Percentiles rank a stretch among this genome's conserved stretches.
Evolutionary conservation across 1,284 basidiomycete species (phyloP).

Genomic region (Tylopilus orsonianus): DNA sequence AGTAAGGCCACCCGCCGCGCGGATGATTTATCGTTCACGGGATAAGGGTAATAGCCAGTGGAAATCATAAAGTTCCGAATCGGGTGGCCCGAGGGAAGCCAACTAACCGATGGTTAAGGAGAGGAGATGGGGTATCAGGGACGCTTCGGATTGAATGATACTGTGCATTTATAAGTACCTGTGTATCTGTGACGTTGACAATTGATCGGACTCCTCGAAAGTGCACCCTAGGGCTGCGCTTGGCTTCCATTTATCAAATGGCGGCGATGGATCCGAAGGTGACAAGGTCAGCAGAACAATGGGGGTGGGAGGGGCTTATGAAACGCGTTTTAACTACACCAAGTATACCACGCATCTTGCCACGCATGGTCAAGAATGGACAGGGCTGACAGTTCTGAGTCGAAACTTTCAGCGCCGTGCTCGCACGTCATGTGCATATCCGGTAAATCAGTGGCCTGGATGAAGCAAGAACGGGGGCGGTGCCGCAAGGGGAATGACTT

Average conservation of each 20-base stretch:
- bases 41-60: conserved; percentile 30
- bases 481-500: conserved; percentile 25
- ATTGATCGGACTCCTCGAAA: conserved; percentile 34
- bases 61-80: conserved; percentile 34
- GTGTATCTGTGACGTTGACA: conserved; percentile 31
- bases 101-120: conserved; percentile 20
- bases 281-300: conserved; percentile 26
- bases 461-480: conserved; percentile 20
- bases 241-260: conserved; percentile 37
- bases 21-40: conserved; percentile 24
- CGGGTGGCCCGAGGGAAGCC: conserved; percentile 16
- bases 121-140: conserved; percentile 30
- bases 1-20: conserved; percentile 19
- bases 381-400: conserved; percentile 18
- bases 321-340: conserved; percentile 35
- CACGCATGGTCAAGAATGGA: conserved; percentile 27
- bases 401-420: conserved; percentile 11
- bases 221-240: conserved; percentile 29
- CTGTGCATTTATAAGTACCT: conserved; percentile 31
- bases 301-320: conserved; percentile 29
- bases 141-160: conserved; percentile 19
- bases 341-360: conserved; percentile 11
- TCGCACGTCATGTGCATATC: conserved; percentile 31
- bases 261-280: conserved; percentile 29
- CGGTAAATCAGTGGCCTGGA: conserved; percentile 31